Conservation (phyloP, 2,329 filamentous ascomycete species). For the Fonsecaea pugnacius region DNA sequence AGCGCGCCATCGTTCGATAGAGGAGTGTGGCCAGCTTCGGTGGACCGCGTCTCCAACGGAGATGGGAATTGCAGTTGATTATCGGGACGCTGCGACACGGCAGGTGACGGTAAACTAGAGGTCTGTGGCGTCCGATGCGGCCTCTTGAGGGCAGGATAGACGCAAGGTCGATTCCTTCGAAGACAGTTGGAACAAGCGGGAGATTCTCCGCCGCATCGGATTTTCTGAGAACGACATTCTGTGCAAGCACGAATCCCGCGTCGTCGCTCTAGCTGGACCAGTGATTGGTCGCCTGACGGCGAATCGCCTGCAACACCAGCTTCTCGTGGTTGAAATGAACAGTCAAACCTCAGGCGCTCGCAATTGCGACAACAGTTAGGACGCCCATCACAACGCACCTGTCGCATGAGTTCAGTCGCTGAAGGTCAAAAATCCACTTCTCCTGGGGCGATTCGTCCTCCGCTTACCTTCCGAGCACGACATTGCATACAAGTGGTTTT, state of each 20-base stretch:
- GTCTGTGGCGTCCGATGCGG: conserved; percentile 18
- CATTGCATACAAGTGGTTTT: conserved; percentile 27
- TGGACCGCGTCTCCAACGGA: not conserved
- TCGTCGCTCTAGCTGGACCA: conserved; percentile 25
- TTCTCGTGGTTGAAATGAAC: conserved; percentile 19
- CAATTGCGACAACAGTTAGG: conserved; percentile 26
- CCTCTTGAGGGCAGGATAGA: conserved; percentile 22
- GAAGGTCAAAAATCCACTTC: not conserved
- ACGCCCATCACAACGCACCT: conserved; percentile 28
- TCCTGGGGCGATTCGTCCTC: not conserved
- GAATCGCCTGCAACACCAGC: conserved; percentile 11
- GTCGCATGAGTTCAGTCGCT: conserved; percentile 10
- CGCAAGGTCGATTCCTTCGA: conserved; percentile 23
- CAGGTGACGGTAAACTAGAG: conserved; percentile 14
- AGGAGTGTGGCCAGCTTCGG: not conserved
- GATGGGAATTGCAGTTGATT: conserved; percentile 8
- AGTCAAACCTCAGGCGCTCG: conserved; percentile 26
- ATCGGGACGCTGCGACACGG: conserved; percentile 7
- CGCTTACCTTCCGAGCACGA: conserved; percentile 25
- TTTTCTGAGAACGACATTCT: conserved; percentile 29
- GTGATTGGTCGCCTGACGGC: conserved; percentile 11
- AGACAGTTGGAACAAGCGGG: conserved; percentile 26
- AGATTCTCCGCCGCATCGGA: conserved; percentile 21
- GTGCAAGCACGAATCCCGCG: conserved; percentile 24
- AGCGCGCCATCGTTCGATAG: conserved; percentile 12